A percentile compares a stretch with the other conserved stretches of the same genome.
Conservation (phyloP, 441 rosid species). For the Gossypium laxum region DNA sequence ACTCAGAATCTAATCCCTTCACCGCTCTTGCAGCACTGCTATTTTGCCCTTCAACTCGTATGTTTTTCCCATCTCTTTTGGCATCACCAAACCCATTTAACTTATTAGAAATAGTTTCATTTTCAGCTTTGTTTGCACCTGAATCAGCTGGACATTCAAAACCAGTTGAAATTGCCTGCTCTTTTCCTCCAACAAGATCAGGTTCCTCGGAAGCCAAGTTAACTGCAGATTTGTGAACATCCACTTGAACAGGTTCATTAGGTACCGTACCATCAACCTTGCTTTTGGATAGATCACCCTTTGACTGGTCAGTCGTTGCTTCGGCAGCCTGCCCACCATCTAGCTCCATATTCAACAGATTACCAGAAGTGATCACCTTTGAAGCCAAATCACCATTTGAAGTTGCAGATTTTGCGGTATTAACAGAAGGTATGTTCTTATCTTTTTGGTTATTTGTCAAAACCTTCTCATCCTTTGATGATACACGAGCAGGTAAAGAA, state of each 20-base stretch:
- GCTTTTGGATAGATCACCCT: slow-evolving; percentile 30
- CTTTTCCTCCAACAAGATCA: slow-evolving; percentile 34
- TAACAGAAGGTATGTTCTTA: slow-evolving; percentile 33
- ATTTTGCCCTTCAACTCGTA: slow-evolving; percentile 33
- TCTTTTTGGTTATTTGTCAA: slow-evolving; percentile 48
- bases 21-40: slow-evolving; percentile 28
- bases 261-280: slow-evolving; percentile 32
- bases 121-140: slow-evolving; percentile 31
- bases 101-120: slow-evolving; percentile 30
- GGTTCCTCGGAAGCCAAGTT: slow-evolving; percentile 30
- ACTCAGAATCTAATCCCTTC: slow-evolving; percentile 54
- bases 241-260: slow-evolving; percentile 28
- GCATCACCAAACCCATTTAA: slow-evolving; percentile 37
- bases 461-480: slow-evolving; percentile 49
- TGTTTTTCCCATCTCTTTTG: slow-evolving; percentile 29
- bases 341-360: slow-evolving; percentile 37
- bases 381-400: slow-evolving; percentile 55
- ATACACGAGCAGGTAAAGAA: slow-evolving; percentile 34
- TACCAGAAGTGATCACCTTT: slow-evolving; percentile 34
- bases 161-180: slow-evolving; percentile 32
- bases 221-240: slow-evolving; percentile 23
- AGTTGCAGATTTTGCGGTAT: slow-evolving; percentile 34
- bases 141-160: slow-evolving; percentile 31
- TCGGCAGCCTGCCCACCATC: slow-evolving; percentile 37
- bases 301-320: slow-evolving; percentile 27